Conservation (phyloP, 805 yeast species). For the Starmerella apis region DNA sequence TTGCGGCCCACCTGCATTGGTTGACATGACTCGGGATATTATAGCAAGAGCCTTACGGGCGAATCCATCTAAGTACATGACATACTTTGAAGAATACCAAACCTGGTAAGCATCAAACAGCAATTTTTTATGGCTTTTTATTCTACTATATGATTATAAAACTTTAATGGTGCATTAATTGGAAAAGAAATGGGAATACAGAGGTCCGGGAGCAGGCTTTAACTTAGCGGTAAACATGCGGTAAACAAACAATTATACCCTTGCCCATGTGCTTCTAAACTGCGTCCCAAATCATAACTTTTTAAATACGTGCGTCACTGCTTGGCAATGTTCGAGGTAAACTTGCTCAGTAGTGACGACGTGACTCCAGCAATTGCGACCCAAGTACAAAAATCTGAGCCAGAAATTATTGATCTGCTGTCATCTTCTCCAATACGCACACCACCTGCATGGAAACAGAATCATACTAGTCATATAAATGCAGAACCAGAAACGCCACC, state of each 20-base stretch:
- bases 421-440: slow-evolving; percentile 11
- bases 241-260: neutral
- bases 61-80: slow-evolving; percentile 40
- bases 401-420: slow-evolving; percentile 13
- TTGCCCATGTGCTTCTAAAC: neutral
- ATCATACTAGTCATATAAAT: neutral
- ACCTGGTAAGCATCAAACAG: slow-evolving; percentile 39
- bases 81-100: slow-evolving; percentile 59
- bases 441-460: neutral
- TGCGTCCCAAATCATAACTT: neutral
- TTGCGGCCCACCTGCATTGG: slow-evolving; percentile 55
- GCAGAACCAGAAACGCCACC: neutral
- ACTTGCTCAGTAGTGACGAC: slow-evolving; percentile 13
- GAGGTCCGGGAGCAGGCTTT: too few relatives aligned
- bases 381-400: neutral
- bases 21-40: slow-evolving; percentile 45
- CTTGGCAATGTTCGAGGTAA: slow-evolving; percentile 2
- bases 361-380: neutral
- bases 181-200: too few relatives aligned
- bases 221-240: too few relatives aligned
- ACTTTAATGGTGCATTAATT: too few relatives aligned
- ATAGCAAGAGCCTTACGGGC: slow-evolving; percentile 36
- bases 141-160: neutral
- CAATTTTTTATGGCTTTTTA: neutral
- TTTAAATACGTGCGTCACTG: neutral